Base-by-base conservation (phyloP, 140 eudicot species). In the Bidens hawaiensis region DNA sequence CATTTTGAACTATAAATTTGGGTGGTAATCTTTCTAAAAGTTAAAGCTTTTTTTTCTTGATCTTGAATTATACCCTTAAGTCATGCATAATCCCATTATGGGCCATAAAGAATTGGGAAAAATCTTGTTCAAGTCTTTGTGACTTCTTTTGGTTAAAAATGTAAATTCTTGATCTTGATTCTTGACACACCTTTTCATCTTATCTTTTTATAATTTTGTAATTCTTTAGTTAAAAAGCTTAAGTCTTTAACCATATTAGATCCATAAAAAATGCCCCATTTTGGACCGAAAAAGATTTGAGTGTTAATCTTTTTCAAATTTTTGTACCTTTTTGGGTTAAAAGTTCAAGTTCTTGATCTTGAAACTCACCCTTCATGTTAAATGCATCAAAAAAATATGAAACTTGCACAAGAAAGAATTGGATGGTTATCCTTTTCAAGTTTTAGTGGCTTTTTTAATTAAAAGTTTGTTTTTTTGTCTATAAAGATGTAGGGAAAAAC, bases 401-500 rank as follows among this genome's bases (percentile, higher is more conserved):
- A 60, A 21, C 23, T 12, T 52, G 56, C 40, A 67, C 23, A 3
- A 24, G 40, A 36, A 64, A 54, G 38, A 56, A 61, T 26, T 36
- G 4, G 47, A 31, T 28, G 26, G 61, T 56, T 7, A 18, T 63
- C 16, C 41, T 26, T 31, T 61, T 50, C n/a, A 3, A 42, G 18
- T 30, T 51, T 19, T 36, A 16, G 67, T 53, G 60, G 25, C 2
- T 23, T 76, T 67, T 47, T 46, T 50, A 12, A 17, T 43, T 67
- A 24, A 53, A 72, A 41, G 8, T 45, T 64, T 30, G 13, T 3
- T 16, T 19, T 15, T 75, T 71, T 47, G 26, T 40, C 9, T 16
- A 23, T 55, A 52, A 68, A 90, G 97, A 77, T 90, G 97, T 63
- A 76, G 97, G 54, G 97, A 90, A 68, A 90, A 90, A 75, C 97